Percentiles rank a stretch among this genome's conserved stretches.
These are phyloP conservation scores for Taiozyma sp. DNA, from an alignment of 1,139 yeast species.

Conservation along the genomic window DNA sequence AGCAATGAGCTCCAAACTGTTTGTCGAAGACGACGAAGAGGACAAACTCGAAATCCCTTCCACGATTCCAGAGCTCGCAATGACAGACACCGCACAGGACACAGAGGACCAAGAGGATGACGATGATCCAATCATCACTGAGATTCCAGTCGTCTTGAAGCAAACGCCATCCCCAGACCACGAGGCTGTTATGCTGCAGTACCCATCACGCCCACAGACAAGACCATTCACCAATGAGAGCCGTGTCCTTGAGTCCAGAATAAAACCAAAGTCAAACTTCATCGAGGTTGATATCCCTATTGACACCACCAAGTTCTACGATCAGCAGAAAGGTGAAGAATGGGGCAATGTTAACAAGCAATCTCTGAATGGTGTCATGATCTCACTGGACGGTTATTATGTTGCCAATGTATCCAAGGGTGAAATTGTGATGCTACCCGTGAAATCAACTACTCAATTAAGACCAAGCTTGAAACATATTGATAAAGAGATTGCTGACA, in stretches of 20 bases:
- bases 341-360: slow-evolving; percentile 62
- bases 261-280: slow-evolving; percentile 59
- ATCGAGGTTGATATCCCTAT: slow-evolving; percentile 67
- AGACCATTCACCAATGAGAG: slow-evolving; percentile 40
- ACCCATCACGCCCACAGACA: slow-evolving; percentile 60
- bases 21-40: slow-evolving; percentile 11
- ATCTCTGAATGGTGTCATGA: slow-evolving; percentile 65
- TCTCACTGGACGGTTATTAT: slow-evolving; percentile 52
- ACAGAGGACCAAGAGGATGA: slow-evolving; percentile 27
- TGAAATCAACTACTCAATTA: slow-evolving; percentile 68
- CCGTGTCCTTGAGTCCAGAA: slow-evolving; percentile 40
- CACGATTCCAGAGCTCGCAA: background rate
- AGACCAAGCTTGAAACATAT: slow-evolving; percentile 80
- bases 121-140: slow-evolving; percentile 76
- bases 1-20: slow-evolving; percentile 3
- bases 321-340: slow-evolving; percentile 53
- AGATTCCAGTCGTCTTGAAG: slow-evolving; percentile 61
- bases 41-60: background rate
- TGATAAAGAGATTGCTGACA: slow-evolving; percentile 40
- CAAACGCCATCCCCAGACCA: slow-evolving; percentile 16
- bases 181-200: slow-evolving; percentile 53
- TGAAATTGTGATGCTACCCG: slow-evolving; percentile 60
- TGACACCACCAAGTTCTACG: slow-evolving; percentile 59
- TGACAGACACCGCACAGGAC: background rate
- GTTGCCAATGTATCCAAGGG: slow-evolving; percentile 45